Base-by-base conservation (phyloP, 495 filamentous ascomycete genomes). In the Bacidia gigantensis region DNA sequence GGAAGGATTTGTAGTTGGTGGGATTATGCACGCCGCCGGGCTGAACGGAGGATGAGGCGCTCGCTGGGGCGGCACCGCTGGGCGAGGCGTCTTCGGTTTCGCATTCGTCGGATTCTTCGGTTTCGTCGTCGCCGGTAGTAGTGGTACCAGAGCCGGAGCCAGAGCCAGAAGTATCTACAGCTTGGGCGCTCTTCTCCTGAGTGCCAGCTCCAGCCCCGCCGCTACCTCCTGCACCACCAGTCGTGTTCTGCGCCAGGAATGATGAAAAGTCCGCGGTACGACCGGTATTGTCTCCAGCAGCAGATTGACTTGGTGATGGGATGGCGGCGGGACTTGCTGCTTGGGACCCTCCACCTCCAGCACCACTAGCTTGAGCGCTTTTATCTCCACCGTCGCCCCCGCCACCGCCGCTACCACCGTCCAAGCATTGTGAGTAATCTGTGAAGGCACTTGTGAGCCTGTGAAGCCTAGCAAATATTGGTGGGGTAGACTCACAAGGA, bases 381-480 rank as follows among this genome's bases (percentile, higher is more conserved):
- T 35, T 14, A 5, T 14, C 14, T 14, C 29, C 29, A 5, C 29
- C 5, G 7, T 35, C 29, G 29, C 29, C 5, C 7, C 5, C 5
- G 29, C 5, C n/a, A 35, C 7, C 14, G 14, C 29, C 29, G 29
- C 14, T 35, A 35, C 29, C 29, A 35, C 29, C 14, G 29, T 5
- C 29, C 29, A 14, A 35, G 41, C 47, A 50, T 50, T 50, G 47
- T 10, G 47, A 50, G 12, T 50, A 50, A 25, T 39, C 47, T 50
- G 47, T 22, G 3, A n/a, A 38, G 9, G 3, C n/a, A 0, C 0
- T 7, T 18, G 14, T 50, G 25, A 50, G 47, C 22, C 14, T 14
- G 11, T 3, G 24, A 23, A n/a, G 25, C 47, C 24, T 0, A 38
- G 24, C 29, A 1, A 1, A 26, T 7, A 20, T 9, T 20, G 17